Evolutionary conservation across 441 rosid genomes (phyloP).

Genomic region (Populus hybrid): DNA sequence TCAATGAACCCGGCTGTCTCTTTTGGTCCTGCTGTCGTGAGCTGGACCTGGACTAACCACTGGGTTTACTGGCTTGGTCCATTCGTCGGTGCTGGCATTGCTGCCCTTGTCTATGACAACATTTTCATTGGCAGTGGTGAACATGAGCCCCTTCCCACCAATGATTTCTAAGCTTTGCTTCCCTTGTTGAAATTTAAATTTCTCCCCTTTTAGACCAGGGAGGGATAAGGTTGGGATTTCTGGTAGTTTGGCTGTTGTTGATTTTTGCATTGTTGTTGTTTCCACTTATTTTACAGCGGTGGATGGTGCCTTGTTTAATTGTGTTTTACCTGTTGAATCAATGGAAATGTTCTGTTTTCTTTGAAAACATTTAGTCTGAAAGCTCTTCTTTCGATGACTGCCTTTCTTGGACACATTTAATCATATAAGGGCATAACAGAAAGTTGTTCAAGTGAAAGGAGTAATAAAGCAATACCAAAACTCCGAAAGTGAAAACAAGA

Average conservation of each 20-base stretch:
- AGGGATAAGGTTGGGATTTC: slow-evolving; percentile 15
- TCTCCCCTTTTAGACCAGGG: slow-evolving; percentile 16
- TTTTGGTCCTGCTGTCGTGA: slow-evolving; percentile 81
- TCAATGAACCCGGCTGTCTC: slow-evolving; percentile 16
- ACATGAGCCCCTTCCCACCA: not conserved
- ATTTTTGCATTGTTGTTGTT: slow-evolving; percentile 3
- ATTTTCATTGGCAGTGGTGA: not conserved
- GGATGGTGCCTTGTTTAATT: not conserved
- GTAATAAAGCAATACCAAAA: not conserved
- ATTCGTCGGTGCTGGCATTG: slow-evolving; percentile 52
- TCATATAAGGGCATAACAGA: not conserved
- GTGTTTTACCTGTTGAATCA: not conserved
- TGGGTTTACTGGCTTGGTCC: slow-evolving; percentile 91
- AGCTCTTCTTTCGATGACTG: not conserved
- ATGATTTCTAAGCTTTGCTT: not conserved
- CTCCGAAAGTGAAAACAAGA: not conserved
- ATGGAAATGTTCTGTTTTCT: slow-evolving; percentile 4
- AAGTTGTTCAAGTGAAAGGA: not conserved
- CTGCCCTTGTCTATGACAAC: slow-evolving; percentile 10
- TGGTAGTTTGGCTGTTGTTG: not conserved
- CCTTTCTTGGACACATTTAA: not conserved
- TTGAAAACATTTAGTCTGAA: not conserved
- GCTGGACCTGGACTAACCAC: slow-evolving; percentile 80
- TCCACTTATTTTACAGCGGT: not conserved
- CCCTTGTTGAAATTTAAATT: slow-evolving; percentile 11